A percentile compares a stretch with the other conserved stretches of the same genome.
These are phyloP conservation scores for Cyamopsis tetragonoloba DNA, from an alignment of 306 rosid genomes.

Conservation along the genomic window DNA sequence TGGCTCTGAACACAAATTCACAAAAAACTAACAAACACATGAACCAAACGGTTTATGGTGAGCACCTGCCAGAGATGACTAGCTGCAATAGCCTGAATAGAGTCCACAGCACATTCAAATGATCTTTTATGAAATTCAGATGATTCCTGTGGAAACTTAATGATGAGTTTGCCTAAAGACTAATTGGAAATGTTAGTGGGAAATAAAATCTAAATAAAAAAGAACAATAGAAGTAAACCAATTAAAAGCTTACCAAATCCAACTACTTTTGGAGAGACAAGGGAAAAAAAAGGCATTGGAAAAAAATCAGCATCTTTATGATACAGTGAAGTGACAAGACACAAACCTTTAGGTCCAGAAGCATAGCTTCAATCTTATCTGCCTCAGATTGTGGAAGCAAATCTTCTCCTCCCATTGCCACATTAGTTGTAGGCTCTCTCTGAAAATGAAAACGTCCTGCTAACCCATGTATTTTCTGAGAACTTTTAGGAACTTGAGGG, in stretches of 20 bases:
- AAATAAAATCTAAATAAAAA: conserved; percentile 11
- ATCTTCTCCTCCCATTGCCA: conserved; percentile 64
- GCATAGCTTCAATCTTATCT: conserved; percentile 94
- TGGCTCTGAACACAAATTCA: conserved; percentile 20
- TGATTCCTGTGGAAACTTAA: conserved; percentile 60
- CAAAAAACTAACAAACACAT: conserved; percentile 19
- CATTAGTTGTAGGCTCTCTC: conserved; percentile 51
- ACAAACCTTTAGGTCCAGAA: conserved; percentile 73
- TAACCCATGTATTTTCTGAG: conserved; percentile 65
- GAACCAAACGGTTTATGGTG: conserved; percentile 22
- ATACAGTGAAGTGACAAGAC: conserved; percentile 13
- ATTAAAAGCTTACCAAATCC: neutral
- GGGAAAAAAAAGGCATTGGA: neutral
- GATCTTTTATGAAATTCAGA: conserved; percentile 93
- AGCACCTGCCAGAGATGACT: conserved; percentile 99
- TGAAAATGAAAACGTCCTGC: conserved; percentile 58
- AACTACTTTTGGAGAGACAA: too few relatives aligned
- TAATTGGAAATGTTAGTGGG: neutral
- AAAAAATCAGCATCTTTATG: neutral
- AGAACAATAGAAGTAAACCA: neutral
- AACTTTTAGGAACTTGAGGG: conserved; percentile 62
- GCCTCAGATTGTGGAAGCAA: conserved; percentile 93
- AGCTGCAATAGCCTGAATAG: conserved; percentile 86
- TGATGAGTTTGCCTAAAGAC: neutral
- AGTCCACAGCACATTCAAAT: conserved; percentile 85